These are phyloP conservation scores for Claviceps digitariae DNA, from an alignment of 2,329 filamentous ascomycete genomes.

Conservation along the genomic window DNA sequence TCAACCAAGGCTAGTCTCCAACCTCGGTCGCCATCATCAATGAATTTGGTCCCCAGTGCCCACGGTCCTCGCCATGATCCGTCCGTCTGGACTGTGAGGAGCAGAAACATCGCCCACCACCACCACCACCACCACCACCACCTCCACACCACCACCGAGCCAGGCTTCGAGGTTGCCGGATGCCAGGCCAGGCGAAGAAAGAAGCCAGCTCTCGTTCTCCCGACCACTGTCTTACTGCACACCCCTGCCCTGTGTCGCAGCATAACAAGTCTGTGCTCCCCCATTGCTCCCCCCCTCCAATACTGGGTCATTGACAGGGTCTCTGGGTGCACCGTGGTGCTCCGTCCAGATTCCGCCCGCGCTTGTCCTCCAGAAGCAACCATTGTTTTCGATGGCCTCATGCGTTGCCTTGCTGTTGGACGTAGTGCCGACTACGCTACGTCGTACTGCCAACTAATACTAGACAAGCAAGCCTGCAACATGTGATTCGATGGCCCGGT, in stretches of 20 bases:
- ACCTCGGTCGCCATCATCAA: background rate
- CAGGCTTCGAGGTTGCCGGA: background rate
- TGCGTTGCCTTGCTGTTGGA: background rate
- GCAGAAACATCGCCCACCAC: background rate
- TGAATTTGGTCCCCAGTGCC: background rate
- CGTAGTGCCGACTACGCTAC: background rate
- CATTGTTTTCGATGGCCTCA: background rate
- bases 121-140: background rate
- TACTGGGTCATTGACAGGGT: background rate
- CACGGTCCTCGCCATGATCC: background rate
- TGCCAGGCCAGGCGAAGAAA: background rate
- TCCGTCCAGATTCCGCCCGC: background rate
- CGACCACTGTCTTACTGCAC: constrained; percentile 1
- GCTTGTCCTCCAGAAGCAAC: background rate
- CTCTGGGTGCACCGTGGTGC: background rate
- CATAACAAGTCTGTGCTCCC: background rate
- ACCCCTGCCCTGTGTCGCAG: background rate
- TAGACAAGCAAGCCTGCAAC: constrained; percentile 1
- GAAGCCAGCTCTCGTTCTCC: background rate
- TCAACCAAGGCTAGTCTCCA: background rate
- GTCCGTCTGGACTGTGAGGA: background rate
- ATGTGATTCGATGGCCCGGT: background rate
- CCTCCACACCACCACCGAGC: background rate
- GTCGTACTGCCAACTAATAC: constrained; percentile 1
- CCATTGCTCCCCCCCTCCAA: background rate